These are phyloP conservation scores for Neocatenulostroma microsporum DNA, from an alignment of 2,329 filamentous ascomycete species.

Conservation along the genomic window DNA sequence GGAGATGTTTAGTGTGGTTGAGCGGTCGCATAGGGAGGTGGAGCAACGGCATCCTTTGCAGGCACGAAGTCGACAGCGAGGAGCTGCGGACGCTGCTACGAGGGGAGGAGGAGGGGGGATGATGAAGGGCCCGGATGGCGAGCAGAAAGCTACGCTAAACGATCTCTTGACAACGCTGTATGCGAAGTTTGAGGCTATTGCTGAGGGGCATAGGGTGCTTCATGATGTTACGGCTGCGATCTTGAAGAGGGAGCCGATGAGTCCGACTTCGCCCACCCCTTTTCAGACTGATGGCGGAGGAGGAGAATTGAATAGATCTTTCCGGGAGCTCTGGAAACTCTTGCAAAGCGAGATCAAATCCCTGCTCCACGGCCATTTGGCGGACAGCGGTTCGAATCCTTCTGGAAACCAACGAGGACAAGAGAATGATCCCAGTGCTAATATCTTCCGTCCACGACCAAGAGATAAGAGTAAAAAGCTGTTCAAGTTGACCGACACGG, in stretches of 20 bases:
- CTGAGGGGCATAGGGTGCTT: constrained; percentile 86
- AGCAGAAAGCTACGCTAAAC: constrained; percentile 67
- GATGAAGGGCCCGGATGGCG: constrained; percentile 25
- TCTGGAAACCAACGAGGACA: constrained; percentile 48
- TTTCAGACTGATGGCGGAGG: constrained; percentile 40
- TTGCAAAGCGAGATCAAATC: constrained; percentile 97
- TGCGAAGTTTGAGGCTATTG: constrained; percentile 94
- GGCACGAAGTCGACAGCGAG: constrained; percentile 50
- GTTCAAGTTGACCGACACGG: constrained; percentile 70
- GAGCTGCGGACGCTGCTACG: too few relatives aligned
- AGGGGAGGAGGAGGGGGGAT: constrained; percentile 23
- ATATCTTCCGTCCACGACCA: constrained; percentile 47
- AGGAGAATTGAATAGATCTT: constrained; percentile 70
- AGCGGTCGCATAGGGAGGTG: constrained; percentile 89
- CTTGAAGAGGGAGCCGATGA: constrained; percentile 66
- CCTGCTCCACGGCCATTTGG: constrained; percentile 89
- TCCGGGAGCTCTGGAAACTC: constrained; percentile 95
- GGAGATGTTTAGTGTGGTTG: constrained; percentile 87
- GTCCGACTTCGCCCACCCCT: too few relatives aligned
- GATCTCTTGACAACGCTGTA: constrained; percentile 89
- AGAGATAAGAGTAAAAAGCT: constrained; percentile 53
- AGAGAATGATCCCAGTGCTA: constrained; percentile 41
- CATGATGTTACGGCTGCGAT: constrained; percentile 88
- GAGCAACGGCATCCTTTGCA: constrained; percentile 87
- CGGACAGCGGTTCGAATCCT: constrained; percentile 72